These are phyloP conservation scores for Penicillium daleae DNA, from an alignment of 495 filamentous ascomycete genomes.

Conservation along the genomic window DNA sequence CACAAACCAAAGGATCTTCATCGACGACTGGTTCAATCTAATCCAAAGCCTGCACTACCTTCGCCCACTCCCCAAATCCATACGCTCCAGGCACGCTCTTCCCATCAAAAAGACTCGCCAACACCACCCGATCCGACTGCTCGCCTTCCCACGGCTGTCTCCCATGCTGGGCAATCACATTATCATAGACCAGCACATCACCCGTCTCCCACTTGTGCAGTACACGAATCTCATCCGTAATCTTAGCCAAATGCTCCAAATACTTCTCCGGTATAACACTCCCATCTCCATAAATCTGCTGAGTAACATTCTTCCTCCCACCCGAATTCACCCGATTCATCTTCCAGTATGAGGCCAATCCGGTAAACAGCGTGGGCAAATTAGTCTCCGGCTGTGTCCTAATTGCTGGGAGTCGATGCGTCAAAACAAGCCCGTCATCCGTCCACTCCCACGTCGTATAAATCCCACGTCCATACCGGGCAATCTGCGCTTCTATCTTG, in stretches of 20 bases:
- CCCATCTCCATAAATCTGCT: constrained; percentile 51
- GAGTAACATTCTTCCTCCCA: constrained; percentile 28
- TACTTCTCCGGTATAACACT: constrained; percentile 55
- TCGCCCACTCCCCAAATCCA: constrained; percentile 48
- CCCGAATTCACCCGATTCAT: constrained; percentile 32
- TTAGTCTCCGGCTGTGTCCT: constrained; percentile 53
- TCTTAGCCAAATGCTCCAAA: constrained; percentile 46
- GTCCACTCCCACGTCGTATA: constrained; percentile 54
- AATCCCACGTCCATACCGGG: constrained; percentile 38
- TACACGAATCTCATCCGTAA: constrained; percentile 53
- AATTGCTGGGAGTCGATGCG: constrained; percentile 50
- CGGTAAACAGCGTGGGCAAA: constrained; percentile 56
- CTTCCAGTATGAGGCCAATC: constrained; percentile 50
- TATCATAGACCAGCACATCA: constrained; percentile 53
- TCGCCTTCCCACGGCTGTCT: constrained; percentile 51
- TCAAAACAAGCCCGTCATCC: constrained; percentile 44
- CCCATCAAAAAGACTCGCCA: constrained; percentile 51
- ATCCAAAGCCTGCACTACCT: constrained; percentile 44
- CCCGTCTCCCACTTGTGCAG: constrained; percentile 45
- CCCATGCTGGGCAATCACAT: constrained; percentile 52
- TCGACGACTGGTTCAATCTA: constrained; percentile 2
- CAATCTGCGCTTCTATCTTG: constrained; percentile 58
- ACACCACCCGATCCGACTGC: constrained; percentile 46
- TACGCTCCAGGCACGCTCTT: constrained; percentile 48
- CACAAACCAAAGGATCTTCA: too few species aligned